phyloP scores from a whole-genome alignment of 1,284 basidiomycete genomes.

The Apiotrichum gamsii region DNA sequence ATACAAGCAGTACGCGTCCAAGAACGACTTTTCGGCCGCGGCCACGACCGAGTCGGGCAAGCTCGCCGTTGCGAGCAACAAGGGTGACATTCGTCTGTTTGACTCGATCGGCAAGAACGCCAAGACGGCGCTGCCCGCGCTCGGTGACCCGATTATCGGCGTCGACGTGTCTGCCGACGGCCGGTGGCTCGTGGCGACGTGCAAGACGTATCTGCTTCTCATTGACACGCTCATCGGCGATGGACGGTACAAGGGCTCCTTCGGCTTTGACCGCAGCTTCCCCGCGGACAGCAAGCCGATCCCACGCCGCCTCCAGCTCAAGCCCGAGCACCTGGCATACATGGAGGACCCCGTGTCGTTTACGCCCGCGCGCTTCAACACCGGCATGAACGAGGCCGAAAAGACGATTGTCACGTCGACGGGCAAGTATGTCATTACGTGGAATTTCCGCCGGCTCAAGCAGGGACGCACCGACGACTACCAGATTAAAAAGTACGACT shows the following conservation, averaged over 20 bases:
- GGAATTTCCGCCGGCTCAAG: slow-evolving; percentile 95
- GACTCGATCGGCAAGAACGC: slow-evolving; percentile 98
- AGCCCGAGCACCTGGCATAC: slow-evolving; percentile 87
- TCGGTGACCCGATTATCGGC: slow-evolving; percentile 91
- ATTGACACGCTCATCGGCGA: slow-evolving; percentile 94
- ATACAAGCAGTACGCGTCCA: slow-evolving; percentile 92
- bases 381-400: slow-evolving; percentile 76
- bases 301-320: slow-evolving; percentile 80
- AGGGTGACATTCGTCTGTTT: slow-evolving; percentile 93
- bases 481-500: slow-evolving; percentile 90
- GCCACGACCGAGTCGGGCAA: slow-evolving; percentile 81
- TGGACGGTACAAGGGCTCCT: slow-evolving; percentile 74
- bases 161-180: slow-evolving; percentile 93
- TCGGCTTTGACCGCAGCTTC: slow-evolving; percentile 94
- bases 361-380: slow-evolving; percentile 92
- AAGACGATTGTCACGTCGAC: slow-evolving; percentile 95
- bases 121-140: slow-evolving; percentile 93
- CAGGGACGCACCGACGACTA: slow-evolving; percentile 84
- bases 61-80: slow-evolving; percentile 89
- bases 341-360: slow-evolving; percentile 87
- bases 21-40: slow-evolving; percentile 92
- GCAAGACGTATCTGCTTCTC: slow-evolving; percentile 86
- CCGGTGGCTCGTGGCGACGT: slow-evolving; percentile 92
- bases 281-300: slow-evolving; percentile 89
- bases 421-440: slow-evolving; percentile 88